phyloP scores from a whole-genome alignment of 371 early-diverging fungal species.

The Zopfochytrium polystomum region DNA sequence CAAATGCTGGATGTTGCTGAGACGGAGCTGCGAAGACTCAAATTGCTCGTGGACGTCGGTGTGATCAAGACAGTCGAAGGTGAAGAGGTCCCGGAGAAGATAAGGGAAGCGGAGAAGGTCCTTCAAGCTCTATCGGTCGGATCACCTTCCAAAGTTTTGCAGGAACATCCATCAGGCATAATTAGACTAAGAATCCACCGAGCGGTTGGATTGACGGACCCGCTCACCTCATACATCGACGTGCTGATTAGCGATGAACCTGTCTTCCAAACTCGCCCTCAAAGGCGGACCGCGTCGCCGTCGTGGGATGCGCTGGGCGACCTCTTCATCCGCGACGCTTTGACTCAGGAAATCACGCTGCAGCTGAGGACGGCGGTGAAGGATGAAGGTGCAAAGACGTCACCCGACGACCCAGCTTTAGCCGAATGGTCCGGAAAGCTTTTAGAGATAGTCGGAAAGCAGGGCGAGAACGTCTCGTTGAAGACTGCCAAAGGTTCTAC shows the following conservation, averaged over 20 bases:
- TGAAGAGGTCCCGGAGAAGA: slow-evolving; percentile 11
- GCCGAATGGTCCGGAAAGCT: slow-evolving; percentile 16
- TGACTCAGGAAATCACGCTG: slow-evolving; percentile 8
- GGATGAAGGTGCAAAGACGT: neutral
- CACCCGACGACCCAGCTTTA: slow-evolving; percentile 5
- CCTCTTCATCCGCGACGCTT: slow-evolving; percentile 20
- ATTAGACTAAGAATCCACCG: no score
- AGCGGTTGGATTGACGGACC: no score
- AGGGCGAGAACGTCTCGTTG: slow-evolving; percentile 8
- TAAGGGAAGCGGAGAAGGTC: no score
- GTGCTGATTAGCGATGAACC: slow-evolving; percentile 28
- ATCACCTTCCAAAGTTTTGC: no score
- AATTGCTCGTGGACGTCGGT: slow-evolving; percentile 7
- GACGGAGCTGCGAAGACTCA: slow-evolving; percentile 7
- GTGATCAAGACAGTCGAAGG: neutral
- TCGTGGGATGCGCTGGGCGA: slow-evolving; percentile 28
- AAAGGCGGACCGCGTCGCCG: slow-evolving; percentile 14
- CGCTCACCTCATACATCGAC: slow-evolving; percentile 29
- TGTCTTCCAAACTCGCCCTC: slow-evolving; percentile 26
- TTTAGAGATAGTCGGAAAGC: slow-evolving; percentile 10
- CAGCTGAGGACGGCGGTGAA: neutral
- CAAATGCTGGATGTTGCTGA: slow-evolving; percentile 1
- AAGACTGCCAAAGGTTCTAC: neutral
- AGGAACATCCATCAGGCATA: no score
- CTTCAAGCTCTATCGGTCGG: no score